phyloP scores from a whole-genome alignment of 164 flowering plant species.

The Brasenia schreberi region DNA sequence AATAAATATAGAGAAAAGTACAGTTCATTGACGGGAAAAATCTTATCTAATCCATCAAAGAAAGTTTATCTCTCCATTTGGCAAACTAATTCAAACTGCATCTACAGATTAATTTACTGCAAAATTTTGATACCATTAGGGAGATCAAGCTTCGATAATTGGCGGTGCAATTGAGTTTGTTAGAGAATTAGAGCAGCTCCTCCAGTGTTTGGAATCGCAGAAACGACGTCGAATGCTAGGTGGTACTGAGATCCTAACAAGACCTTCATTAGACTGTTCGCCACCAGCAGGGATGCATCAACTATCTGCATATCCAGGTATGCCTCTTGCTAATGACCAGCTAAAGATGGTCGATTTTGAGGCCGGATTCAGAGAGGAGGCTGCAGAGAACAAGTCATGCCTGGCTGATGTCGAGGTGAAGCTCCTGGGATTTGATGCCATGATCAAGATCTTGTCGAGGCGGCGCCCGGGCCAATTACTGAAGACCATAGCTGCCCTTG shows the following conservation, averaged over 20 bases:
- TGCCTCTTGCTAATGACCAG: slow-evolving; percentile 26
- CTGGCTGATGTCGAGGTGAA: slow-evolving; percentile 89
- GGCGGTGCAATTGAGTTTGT: slow-evolving; percentile 98
- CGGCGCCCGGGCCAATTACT: slow-evolving; percentile 86
- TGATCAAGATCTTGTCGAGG: slow-evolving; percentile 73
- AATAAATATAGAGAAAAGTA: too few relatives aligned
- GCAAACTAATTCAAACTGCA: too few relatives aligned
- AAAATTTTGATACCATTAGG: slow-evolving; percentile 21
- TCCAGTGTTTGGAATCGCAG: slow-evolving; percentile 88
- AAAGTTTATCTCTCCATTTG: too few relatives aligned
- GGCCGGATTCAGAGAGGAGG: slow-evolving; percentile 44
- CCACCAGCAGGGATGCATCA: slow-evolving; percentile 18
- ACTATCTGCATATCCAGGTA: slow-evolving; percentile 23
- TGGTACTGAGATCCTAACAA: slow-evolving; percentile 16
- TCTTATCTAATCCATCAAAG: too few relatives aligned
- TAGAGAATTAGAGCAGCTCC: slow-evolving; percentile 84
- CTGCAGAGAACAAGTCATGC: slow-evolving; percentile 71
- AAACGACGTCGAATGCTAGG: slow-evolving; percentile 62
- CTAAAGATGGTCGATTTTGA: slow-evolving; percentile 28
- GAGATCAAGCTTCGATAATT: slow-evolving; percentile 96
- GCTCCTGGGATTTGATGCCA: slow-evolving; percentile 69
- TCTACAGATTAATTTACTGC: too few relatives aligned
- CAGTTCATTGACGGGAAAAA: too few relatives aligned
- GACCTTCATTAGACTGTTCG: slow-evolving; percentile 23
- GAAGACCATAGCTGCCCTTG: slow-evolving; percentile 68